Evolutionary conservation across 768 basidiomycete genomes (phyloP).

Genomic region (Termitomyces sp.): DNA sequence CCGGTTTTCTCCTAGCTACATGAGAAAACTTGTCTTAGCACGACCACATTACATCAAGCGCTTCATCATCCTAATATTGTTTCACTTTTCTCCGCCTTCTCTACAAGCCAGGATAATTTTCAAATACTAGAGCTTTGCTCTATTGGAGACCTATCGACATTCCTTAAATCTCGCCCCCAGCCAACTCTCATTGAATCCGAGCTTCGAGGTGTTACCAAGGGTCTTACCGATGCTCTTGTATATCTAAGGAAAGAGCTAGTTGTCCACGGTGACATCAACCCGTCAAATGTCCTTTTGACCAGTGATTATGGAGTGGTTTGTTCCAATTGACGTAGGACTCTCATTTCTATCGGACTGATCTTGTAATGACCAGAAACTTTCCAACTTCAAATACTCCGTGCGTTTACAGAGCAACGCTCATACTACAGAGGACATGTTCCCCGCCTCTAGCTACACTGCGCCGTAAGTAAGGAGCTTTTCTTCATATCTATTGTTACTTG

Average conservation of each 20-base stretch:
- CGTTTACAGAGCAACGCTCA: conserved; percentile 20
- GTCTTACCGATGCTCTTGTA: conserved; percentile 34
- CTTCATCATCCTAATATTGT: conserved; percentile 47
- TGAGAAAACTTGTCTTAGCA: conserved; percentile 5
- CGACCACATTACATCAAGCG: conserved; percentile 30
- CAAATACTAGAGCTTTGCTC: conserved; percentile 44
- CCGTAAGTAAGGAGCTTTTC: conserved; percentile 28
- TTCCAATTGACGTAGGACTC: background rate
- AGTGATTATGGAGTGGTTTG: conserved; percentile 36
- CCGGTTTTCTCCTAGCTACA: conserved; percentile 1
- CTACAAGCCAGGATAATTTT: conserved; percentile 23
- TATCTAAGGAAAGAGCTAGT: conserved; percentile 39
- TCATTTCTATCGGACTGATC: background rate
- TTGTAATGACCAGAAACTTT: conserved; percentile 34
- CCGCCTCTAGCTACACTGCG: conserved; percentile 27
- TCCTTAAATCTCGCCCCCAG: conserved; percentile 20
- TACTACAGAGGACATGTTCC: conserved; percentile 14
- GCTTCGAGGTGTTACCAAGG: conserved; percentile 32
- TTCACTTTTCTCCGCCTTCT: conserved; percentile 38
- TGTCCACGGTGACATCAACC: conserved; percentile 38
- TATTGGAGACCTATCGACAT: conserved; percentile 29
- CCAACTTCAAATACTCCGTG: conserved; percentile 34
- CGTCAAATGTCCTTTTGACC: conserved; percentile 34
- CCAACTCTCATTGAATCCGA: conserved; percentile 26
- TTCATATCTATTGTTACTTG: background rate